Conservation (phyloP, 306 rosid genomes). For the Trifolium repens region DNA sequence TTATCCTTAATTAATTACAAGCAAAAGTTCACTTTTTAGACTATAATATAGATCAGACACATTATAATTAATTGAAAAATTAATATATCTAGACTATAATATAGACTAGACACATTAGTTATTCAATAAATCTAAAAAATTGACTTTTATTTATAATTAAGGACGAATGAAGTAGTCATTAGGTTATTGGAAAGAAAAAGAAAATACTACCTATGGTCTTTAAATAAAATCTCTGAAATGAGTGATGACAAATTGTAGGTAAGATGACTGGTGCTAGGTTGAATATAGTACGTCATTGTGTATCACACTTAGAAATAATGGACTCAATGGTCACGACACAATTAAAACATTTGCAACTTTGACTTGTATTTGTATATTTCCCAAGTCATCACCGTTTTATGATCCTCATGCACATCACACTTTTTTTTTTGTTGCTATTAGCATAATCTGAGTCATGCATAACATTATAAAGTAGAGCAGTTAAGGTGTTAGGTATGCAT, state of each 20-base stretch:
- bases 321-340: background rate
- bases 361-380: background rate
- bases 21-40: no score
- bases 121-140: no score
- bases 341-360: background rate
- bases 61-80: no score
- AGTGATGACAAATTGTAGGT: background rate
- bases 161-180: no score
- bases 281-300: background rate
- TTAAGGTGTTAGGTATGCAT: conserved; percentile 37
- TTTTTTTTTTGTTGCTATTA: background rate
- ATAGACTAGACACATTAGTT: no score
- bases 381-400: background rate
- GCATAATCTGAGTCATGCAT: conserved; percentile 2
- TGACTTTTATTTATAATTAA: no score
- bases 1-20: no score
- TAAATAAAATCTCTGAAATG: background rate
- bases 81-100: no score
- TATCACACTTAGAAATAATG: background rate
- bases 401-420: background rate
- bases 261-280: background rate
- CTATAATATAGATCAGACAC: no score
- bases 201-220: no score
- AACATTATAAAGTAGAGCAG: conserved; percentile 33
- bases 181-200: no score